These are phyloP conservation scores for Curvularia eragrostidis DNA, from an alignment of 2,329 filamentous ascomycete species.

Conservation along the genomic window DNA sequence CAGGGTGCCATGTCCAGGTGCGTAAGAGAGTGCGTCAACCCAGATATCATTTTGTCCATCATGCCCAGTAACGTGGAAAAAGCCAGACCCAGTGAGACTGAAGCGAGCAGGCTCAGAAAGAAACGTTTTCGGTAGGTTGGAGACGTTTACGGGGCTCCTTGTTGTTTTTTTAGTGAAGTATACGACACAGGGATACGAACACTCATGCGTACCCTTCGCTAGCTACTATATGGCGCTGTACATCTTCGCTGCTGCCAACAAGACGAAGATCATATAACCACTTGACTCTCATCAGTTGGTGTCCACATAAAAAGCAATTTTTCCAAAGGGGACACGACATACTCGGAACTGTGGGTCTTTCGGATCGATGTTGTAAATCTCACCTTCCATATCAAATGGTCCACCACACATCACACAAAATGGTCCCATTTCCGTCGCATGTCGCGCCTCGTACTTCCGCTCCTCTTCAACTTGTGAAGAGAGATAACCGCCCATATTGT, in stretches of 20 bases:
- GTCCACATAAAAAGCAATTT: not conserved
- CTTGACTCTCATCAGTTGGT: slow-evolving; percentile 14
- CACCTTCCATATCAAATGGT: slow-evolving; percentile 33
- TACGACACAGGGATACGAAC: not conserved
- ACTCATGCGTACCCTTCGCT: slow-evolving; percentile 15
- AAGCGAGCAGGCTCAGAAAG: slow-evolving; percentile 30
- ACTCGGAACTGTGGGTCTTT: slow-evolving; percentile 30
- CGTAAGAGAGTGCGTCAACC: slow-evolving; percentile 25
- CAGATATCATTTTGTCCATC: slow-evolving; percentile 17
- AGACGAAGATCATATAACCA: slow-evolving; percentile 36
- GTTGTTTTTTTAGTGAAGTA: not conserved
- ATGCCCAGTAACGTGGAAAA: slow-evolving; percentile 25
- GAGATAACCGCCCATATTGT: slow-evolving; percentile 23
- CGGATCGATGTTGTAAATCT: slow-evolving; percentile 30
- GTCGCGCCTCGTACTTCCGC: slow-evolving; percentile 27
- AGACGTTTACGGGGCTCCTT: slow-evolving; percentile 18
- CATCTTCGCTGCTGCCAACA: slow-evolving; percentile 22
- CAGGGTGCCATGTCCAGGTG: slow-evolving; percentile 18
- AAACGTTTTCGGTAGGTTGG: slow-evolving; percentile 18
- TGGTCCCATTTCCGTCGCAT: slow-evolving; percentile 30
- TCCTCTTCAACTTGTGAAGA: slow-evolving; percentile 17
- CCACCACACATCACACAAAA: slow-evolving; percentile 40
- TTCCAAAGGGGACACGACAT: not conserved
- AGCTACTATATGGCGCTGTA: slow-evolving; percentile 19
- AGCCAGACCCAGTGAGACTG: slow-evolving; percentile 18